phyloP scores from a whole-genome alignment of 768 basidiomycete species.

The Strobilomyces dryophilus region DNA sequence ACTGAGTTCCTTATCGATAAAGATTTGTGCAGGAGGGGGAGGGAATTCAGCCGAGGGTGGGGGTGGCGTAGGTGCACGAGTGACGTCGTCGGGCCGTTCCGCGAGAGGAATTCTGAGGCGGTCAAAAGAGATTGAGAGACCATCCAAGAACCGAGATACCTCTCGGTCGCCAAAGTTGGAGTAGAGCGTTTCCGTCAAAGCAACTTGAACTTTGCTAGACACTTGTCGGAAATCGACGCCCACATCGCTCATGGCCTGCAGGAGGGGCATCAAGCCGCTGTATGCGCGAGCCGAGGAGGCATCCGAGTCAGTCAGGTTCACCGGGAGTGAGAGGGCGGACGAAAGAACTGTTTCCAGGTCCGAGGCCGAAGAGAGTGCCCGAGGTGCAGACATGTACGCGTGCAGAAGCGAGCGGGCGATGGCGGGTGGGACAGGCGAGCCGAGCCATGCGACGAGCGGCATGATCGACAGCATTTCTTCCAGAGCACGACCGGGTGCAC shows the following conservation, averaged over 20 bases:
- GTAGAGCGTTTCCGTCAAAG: conserved; percentile 25
- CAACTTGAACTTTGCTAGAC: conserved; percentile 17
- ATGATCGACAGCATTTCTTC: conserved; percentile 16
- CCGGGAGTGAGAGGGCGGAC: conserved; percentile 33
- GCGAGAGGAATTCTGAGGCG: conserved; percentile 19
- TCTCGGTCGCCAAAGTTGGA: conserved; percentile 13
- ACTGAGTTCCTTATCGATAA: conserved; percentile 25
- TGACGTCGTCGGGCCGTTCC: conserved; percentile 10
- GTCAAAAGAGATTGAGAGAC: conserved; percentile 15
- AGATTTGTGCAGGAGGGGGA: conserved; percentile 9
- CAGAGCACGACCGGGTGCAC: background rate
- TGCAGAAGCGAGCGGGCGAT: conserved; percentile 41
- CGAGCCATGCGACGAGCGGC: conserved; percentile 31
- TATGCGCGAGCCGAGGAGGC: conserved; percentile 29
- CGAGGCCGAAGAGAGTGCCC: conserved; percentile 26
- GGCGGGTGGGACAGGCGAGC: conserved; percentile 30
- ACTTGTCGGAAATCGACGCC: conserved; percentile 28
- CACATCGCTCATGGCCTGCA: conserved; percentile 37
- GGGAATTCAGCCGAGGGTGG: conserved; percentile 12
- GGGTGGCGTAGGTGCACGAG: conserved; percentile 10
- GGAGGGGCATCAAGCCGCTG: conserved; percentile 38
- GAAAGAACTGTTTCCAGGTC: conserved; percentile 47
- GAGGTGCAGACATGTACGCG: conserved; percentile 40
- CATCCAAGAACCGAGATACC: conserved; percentile 22
- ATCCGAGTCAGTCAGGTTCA: conserved; percentile 7